These are phyloP conservation scores for Mimosa bimucronata DNA, from an alignment of 306 rosid genomes.

Conservation along the genomic window DNA sequence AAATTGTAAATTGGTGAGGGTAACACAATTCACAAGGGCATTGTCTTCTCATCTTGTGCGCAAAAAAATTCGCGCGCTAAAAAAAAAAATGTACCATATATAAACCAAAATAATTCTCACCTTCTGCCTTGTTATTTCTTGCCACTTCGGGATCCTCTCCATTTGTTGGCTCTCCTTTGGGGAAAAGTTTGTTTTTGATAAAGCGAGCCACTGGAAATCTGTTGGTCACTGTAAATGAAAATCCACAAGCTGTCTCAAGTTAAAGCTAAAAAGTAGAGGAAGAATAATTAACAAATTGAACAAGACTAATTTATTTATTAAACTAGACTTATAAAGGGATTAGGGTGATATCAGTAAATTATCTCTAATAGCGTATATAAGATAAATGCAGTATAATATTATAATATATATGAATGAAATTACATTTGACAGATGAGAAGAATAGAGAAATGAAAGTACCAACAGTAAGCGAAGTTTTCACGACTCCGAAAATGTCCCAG, in stretches of 20 bases:
- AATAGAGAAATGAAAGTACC: conserved; percentile 13
- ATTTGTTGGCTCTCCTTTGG: neutral
- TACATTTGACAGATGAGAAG: neutral
- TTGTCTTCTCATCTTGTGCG: neutral
- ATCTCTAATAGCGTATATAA: no score
- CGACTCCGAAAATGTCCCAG: neutral
- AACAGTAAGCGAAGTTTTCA: neutral
- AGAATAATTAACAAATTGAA: neutral
- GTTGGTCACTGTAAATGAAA: neutral
- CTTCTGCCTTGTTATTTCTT: neutral
- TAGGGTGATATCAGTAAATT: no score
- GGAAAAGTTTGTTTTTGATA: neutral
- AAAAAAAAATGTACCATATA: neutral
- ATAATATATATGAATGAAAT: no score
- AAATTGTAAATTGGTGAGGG: neutral
- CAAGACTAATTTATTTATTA: no score
- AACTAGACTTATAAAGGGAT: no score
- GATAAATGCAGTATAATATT: no score
- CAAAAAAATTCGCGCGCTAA: neutral
- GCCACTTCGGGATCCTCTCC: neutral
- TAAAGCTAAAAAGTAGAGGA: neutral
- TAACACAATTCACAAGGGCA: neutral
- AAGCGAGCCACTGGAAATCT: neutral
- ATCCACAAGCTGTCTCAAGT: neutral
- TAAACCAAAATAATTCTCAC: neutral